These are phyloP conservation scores for Wickerhamomyces rabaulensis DNA, from an alignment of 805 yeast genomes.

Conservation along the genomic window DNA sequence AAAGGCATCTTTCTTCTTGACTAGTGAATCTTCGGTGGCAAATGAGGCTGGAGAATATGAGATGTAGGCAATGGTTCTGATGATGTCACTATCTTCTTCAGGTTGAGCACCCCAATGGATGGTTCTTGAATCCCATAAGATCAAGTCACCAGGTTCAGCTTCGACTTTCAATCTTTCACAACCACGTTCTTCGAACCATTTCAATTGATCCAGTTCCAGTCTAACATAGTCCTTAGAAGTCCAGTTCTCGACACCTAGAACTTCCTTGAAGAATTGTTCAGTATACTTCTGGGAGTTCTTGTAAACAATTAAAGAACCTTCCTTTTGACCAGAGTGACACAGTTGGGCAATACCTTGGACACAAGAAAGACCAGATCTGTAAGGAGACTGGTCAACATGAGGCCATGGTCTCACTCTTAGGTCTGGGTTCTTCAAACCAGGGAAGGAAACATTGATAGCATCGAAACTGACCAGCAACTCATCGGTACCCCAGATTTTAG, in stretches of 20 bases:
- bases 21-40: constrained; percentile 24
- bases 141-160: constrained; percentile 30
- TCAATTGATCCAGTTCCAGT: constrained; percentile 18
- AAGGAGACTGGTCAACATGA: constrained; percentile 31
- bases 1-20: constrained; percentile 19
- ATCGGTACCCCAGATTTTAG: constrained; percentile 28
- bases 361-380: constrained; percentile 25
- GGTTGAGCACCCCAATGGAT: constrained; percentile 29
- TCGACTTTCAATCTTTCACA: constrained; percentile 25
- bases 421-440: constrained; percentile 17
- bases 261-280: constrained; percentile 23
- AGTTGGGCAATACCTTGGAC: constrained; percentile 30
- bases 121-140: constrained; percentile 31
- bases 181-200: constrained; percentile 25
- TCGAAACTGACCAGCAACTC: constrained; percentile 30
- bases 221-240: constrained; percentile 14
- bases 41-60: constrained; percentile 29
- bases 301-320: constrained; percentile 29
- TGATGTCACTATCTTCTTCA: constrained; percentile 17
- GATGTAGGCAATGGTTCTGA: constrained; percentile 27
- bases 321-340: constrained; percentile 23
- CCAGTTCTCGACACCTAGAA: constrained; percentile 19
- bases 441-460: constrained; percentile 26
- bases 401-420: constrained; percentile 22
- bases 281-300: constrained; percentile 20